Base-by-base conservation (phyloP, 2,329 filamentous ascomycete genomes). In the Sclerotinia spermophila region DNA sequence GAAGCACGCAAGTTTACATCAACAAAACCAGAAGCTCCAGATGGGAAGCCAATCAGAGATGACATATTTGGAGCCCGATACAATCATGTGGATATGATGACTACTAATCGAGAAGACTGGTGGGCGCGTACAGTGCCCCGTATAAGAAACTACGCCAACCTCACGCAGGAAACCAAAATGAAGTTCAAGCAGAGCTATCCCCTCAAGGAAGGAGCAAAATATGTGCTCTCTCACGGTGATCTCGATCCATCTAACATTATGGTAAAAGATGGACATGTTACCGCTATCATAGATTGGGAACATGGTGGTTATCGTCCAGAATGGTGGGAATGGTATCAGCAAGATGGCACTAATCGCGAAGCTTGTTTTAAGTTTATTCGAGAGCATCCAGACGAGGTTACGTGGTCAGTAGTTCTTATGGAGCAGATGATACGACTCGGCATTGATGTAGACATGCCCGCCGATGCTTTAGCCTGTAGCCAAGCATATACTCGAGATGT, bases 401-500 rank as follows among this genome's bases (percentile, higher is more conserved):
- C 8, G 5, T 58, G 19, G 33, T 0, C 1, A 1, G 0, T 1
- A 0, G 21, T 58, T 38, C 2, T 58, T 17, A 4, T 1, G 33
- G 55, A n/a, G 33, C 33, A 24, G 24, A 58, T 58, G 33, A 15
- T n/a, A 24, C 19, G 24, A 11, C 21, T 58, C 21, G 21, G 33
- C 33, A 38, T 38, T 11, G 21, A 58, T 58, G 55, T 58, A 5
- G 11, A 17, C 2, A 17, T 58, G 11, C 55, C 55, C 11, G 1
- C 0, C 13, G 33, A 38, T 15, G 55, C 7, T 24, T 2, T 0
- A 24, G 11, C 5, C 21, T 58, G 19, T 19, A 1, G 0, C 11
- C 0, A 3, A 1, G 2, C 8, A 5, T 56, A 24, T 33, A 0
- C 0, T 1, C 7, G 1, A 4, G 8, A 8, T 11, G 17, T 21